A percentile compares a stretch with the other conserved stretches of the same genome.
Evolutionary conservation across 768 basidiomycete genomes (phyloP).

Genomic region (Lyophyllum shimeji): DNA sequence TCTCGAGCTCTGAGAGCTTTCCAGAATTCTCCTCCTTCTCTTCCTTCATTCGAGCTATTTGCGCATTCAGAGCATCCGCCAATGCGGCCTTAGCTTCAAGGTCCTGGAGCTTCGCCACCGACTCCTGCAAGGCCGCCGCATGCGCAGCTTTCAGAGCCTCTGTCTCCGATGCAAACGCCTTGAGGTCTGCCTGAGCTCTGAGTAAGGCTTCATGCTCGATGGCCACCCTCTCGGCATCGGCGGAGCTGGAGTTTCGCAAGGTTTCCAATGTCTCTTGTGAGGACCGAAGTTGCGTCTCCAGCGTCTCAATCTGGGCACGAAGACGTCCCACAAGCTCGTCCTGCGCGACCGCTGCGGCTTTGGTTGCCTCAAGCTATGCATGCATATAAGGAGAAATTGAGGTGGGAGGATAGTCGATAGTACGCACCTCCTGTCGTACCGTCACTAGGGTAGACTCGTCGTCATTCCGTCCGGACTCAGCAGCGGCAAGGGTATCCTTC

Average conservation of each 20-base stretch:
- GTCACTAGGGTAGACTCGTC: constrained; percentile 37
- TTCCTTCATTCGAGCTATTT: constrained; percentile 51
- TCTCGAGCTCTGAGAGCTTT: constrained; percentile 78
- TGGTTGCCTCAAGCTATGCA: constrained; percentile 52
- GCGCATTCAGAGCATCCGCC: constrained; percentile 42
- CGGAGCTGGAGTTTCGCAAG: constrained; percentile 41
- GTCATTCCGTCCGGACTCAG: constrained; percentile 31
- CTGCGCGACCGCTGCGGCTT: constrained; percentile 38
- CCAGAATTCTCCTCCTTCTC: constrained; percentile 71
- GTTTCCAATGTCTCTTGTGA: constrained; percentile 54
- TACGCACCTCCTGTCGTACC: constrained; percentile 52
- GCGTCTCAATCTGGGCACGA: constrained; percentile 45
- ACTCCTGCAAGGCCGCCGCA: constrained; percentile 45
- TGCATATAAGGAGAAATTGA: constrained; percentile 1
- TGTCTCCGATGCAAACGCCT: constrained; percentile 51
- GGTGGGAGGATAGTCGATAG: neutral
- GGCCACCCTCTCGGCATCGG: constrained; percentile 48
- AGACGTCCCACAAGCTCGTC: constrained; percentile 46
- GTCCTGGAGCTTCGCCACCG: constrained; percentile 41
- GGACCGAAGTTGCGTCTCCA: constrained; percentile 50
- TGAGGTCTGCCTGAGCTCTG: constrained; percentile 63
- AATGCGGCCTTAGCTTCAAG: constrained; percentile 47
- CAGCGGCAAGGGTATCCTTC: constrained; percentile 37
- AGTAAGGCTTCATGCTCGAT: constrained; percentile 63
- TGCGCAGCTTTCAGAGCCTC: constrained; percentile 52